Evolutionary conservation across 2,329 filamentous ascomycete species (phyloP).

Genomic region (Verticillium nubilum): DNA sequence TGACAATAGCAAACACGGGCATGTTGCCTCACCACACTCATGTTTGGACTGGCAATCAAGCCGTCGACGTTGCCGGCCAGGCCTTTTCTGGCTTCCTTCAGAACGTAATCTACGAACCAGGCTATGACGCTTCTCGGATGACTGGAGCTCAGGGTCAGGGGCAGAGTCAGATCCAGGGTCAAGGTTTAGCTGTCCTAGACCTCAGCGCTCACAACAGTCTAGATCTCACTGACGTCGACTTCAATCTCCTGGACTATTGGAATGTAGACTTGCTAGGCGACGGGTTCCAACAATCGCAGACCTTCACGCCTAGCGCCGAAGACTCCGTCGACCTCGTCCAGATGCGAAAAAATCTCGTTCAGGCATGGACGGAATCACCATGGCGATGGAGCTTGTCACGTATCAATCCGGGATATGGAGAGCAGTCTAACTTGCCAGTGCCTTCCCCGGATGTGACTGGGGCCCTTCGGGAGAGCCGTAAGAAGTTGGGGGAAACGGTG

Average conservation of each 20-base stretch:
- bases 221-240: conserved; percentile 47
- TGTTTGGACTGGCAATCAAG: neutral
- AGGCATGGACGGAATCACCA: conserved; percentile 43
- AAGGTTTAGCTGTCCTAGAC: conserved; percentile 39
- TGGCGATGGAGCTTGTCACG: conserved; percentile 44
- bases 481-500: conserved; percentile 29
- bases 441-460: conserved; percentile 30
- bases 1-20: neutral
- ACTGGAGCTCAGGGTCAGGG: conserved; percentile 13
- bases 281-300: conserved; percentile 17
- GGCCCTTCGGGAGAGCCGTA: conserved; percentile 31
- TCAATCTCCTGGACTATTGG: conserved; percentile 44
- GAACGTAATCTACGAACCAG: conserved; percentile 44
- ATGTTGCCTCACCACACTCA: neutral
- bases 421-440: conserved; percentile 40
- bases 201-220: conserved; percentile 44
- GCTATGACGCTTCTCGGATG: conserved; percentile 26
- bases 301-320: conserved; percentile 22
- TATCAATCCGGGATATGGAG: conserved; percentile 36
- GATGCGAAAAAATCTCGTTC: conserved; percentile 41
- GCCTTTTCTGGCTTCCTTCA: conserved; percentile 47
- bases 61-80: conserved; percentile 15
- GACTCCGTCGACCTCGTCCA: conserved; percentile 35
- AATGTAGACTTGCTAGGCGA: conserved; percentile 32
- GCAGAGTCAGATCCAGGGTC: conserved; percentile 12